Evolutionary conservation across 306 rosid species (phyloP), one percentile per base, ranked within the genome.

Genomic region (Mimosa pudica): DNA sequence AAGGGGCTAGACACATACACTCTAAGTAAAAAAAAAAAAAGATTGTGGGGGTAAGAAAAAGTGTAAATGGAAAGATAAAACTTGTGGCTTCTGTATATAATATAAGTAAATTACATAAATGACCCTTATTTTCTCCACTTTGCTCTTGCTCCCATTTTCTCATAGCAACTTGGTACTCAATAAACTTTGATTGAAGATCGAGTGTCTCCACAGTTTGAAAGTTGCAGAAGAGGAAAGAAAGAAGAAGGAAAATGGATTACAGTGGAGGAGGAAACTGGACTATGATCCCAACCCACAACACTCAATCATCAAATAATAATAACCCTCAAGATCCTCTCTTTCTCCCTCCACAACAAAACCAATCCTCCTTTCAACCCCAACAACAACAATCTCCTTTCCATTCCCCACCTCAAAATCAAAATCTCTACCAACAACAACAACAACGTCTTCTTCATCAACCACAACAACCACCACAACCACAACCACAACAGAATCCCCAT

Each of bases 191-290:
- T 24, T 24, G 30, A 24, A 24, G 30, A 24, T 24, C 30, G 30
- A 24, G 30, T 24, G 30, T 24, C 30, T 24, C 30, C 30, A 24
- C 30, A 24, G 30, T 24, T 24, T 24, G 30, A 24, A 24, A 24
- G 30, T 24, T 24, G 30, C 30, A 24, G 30, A 24, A 24, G 30
- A 24, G 30, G 30, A 24, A 24, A 24, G 30, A 38, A 38, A 5
- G 67, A 47, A 71, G 45, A 32, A n/a, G 32, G 58, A 51, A 70
- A 71, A 90, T 89, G 97, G 97, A 94, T 74, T 91, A 81, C 77
- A 60, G 89, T 3, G 93, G 97, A 71, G 93, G 97, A 71, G 98
- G 95, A 70, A 89, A 75, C 86, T 95, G 97, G 97, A 86, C 87
- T 0, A 89, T 92, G 95, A 91, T 92, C 81, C 97, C 90, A 74